Percentiles rank a stretch among this genome's conserved stretches.
Conservation (phyloP, 169 alveolate genomes). For the Eimeria falciformis region DNA sequence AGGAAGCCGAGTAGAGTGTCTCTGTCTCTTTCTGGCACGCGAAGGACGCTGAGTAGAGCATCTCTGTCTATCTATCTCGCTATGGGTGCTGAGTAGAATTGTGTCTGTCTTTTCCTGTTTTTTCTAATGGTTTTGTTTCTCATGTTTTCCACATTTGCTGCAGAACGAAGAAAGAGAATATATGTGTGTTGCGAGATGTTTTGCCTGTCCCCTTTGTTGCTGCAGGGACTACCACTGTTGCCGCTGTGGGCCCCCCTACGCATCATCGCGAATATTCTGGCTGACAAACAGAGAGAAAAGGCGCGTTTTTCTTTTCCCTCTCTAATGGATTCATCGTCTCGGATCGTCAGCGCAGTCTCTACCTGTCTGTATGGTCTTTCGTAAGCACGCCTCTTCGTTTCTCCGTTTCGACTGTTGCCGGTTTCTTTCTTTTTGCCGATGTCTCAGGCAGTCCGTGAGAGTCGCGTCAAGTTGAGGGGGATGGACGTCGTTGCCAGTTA, state of each 20-base stretch:
- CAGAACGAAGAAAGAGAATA: too few relatives aligned
- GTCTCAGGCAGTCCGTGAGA: conserved; percentile 84
- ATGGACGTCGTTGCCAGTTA: conserved; percentile 93
- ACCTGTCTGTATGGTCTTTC: not conserved
- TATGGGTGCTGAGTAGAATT: too few relatives aligned
- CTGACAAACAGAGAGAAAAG: conserved; percentile 90
- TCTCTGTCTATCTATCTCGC: not conserved
- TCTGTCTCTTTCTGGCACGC: conserved; percentile 3
- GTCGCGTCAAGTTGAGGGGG: conserved; percentile 90
- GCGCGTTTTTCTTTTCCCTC: not conserved
- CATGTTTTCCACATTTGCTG: not conserved
- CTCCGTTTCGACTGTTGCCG: not conserved
- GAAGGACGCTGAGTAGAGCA: not conserved
- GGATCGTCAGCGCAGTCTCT: not conserved
- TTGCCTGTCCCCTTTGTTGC: not conserved
- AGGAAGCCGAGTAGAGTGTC: conserved; percentile 31
- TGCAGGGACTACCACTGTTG: conserved; percentile 88
- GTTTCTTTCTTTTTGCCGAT: not conserved
- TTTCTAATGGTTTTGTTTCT: not conserved
- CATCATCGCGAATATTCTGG: conserved; percentile 86
- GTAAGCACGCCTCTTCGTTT: not conserved
- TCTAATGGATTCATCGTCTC: not conserved
- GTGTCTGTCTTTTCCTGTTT: too few relatives aligned
- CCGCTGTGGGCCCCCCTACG: conserved; percentile 93
- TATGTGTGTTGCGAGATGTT: too few relatives aligned